Evolutionary conservation across 441 rosid species (phyloP), one percentile per base, ranked within the genome.

Genomic region (Syzygium syzygioides): DNA sequence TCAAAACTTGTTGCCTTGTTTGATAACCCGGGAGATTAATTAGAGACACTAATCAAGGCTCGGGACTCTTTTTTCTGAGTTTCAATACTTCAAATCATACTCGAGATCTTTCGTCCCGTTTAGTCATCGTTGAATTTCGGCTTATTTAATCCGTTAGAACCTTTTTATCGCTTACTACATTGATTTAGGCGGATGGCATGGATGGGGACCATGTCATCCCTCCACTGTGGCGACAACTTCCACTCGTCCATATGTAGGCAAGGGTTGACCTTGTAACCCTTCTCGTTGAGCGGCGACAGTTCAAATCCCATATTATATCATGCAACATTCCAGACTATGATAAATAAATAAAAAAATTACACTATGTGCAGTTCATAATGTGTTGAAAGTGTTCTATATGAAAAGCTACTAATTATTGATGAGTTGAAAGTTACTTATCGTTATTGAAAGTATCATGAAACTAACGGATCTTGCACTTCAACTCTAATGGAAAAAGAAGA

Each of bases 231-330:
- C 23, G 28, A 37, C 28, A 71, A 34, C 80, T 37, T 60, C 30
- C 7, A 14, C 30, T 57, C 3, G n/a, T 28, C 14, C 0, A 5
- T 1, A 28, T 4, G 62, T 3, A 6, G 7, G n/a, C n/a, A 1
- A 11, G 7, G 25, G 41, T 32, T 37, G 14, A 68, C 45, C 41
- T 12, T 32, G 13, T 37, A 30, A 5, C 11, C 79, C 7, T 34
- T 68, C 45, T n/a, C 71, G 32, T 62, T 0, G 34, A n/a, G 37
- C 20, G 0, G 19, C 2, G 20, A 23, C 48, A 1, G 32, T 34
- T 68, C 48, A 0, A 34, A 66, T 17, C 25, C 37, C 45, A 32
- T 32, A 30, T 66, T 4, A 32, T 17, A 32, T 37, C 45, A 17
- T 30, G 37, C 25, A 32, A 17, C 45, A 1, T 37, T 71, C 14